These are phyloP conservation scores for Onygenales sp. DNA, from an alignment of 2,329 filamentous ascomycete genomes.

Conservation along the genomic window DNA sequence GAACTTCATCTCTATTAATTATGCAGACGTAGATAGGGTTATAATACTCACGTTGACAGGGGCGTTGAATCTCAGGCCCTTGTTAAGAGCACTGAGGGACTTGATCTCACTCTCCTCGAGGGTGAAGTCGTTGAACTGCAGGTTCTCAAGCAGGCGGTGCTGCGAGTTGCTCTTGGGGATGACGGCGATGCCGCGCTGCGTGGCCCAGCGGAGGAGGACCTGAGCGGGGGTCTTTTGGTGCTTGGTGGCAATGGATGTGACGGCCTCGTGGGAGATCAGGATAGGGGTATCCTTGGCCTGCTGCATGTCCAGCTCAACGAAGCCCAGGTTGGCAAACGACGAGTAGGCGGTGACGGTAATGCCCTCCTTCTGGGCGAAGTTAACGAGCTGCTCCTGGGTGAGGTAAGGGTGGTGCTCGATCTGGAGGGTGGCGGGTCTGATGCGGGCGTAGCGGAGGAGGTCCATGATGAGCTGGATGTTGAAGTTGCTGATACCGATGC, in stretches of 20 bases:
- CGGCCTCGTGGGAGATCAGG: constrained; percentile 59
- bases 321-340: constrained; percentile 69
- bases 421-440: constrained; percentile 68
- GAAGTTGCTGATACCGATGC: constrained; percentile 79
- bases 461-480: constrained; percentile 69
- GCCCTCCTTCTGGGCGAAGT: constrained; percentile 58
- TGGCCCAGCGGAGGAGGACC: constrained; percentile 78
- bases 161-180: constrained; percentile 68
- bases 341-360: constrained; percentile 76
- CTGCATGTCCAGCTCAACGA: constrained; percentile 67
- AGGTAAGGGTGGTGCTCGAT: constrained; percentile 89
- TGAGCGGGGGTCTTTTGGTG: constrained; percentile 66
- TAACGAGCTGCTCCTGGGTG: constrained; percentile 61
- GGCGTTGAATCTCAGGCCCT: constrained; percentile 66
- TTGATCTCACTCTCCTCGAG: constrained; percentile 57
- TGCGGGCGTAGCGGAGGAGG: constrained; percentile 65
- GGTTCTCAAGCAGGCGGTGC: constrained; percentile 51
- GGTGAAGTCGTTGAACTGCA: constrained; percentile 58
- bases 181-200: constrained; percentile 69
- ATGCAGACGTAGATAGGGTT: too few species aligned
- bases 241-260: constrained; percentile 59
- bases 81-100: constrained; percentile 56
- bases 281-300: constrained; percentile 55
- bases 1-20: not conserved
- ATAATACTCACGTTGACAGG: constrained; percentile 53